Base-by-base conservation (phyloP, 1,284 basidiomycete species). In the Vanrija pseudolonga region DNA sequence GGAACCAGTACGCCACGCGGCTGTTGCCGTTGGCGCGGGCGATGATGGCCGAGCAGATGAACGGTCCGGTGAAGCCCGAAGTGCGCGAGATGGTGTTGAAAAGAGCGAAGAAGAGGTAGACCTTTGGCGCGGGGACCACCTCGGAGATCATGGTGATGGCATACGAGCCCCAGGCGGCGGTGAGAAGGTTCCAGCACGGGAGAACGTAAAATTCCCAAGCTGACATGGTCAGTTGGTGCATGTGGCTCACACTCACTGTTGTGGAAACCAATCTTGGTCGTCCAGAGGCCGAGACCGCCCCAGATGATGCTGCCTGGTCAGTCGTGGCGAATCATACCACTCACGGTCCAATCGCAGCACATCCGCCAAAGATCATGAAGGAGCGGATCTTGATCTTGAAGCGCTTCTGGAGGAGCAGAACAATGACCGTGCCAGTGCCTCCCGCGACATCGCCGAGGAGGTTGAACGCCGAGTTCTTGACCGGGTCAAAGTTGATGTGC, bases 11-110 rank as follows among this genome's bases (percentile, higher is more conserved):
- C 8, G 58, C 52, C 7, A 37, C 47, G 36, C 54, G 55, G 23
- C 52, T 55, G 53, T 63, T 63, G 37, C 60, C 60, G 26, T 45
- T 37, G 15, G 61, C 53, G 9, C 45, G 43, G 22, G 51, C 45
- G 50, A 58, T 60, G 58, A 63, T 60, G 5, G 61, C 61, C 7
- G 53, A 50, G 14, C 52, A 55, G 42, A 63, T 57, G 49, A 63
- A 60, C 11, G 61, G 61, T 6, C 61, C 56, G 15, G 43, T 50
- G 50, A 60, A 56, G 6, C 44, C 42, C 6, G 44, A 46, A 3
- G 56, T 53, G 8, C 39, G 44, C 15, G 18, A n/a, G 28, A 51
- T 39, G 11, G 47, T 45, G 20, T 32, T 28, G 42, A 50, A 47
- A 11, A 48, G 47, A 11, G 36, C 32, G 28, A 45, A 8, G 51